Evolutionary conservation across 1,139 yeast genomes (phyloP).

Genomic region (Pichia sp.): DNA sequence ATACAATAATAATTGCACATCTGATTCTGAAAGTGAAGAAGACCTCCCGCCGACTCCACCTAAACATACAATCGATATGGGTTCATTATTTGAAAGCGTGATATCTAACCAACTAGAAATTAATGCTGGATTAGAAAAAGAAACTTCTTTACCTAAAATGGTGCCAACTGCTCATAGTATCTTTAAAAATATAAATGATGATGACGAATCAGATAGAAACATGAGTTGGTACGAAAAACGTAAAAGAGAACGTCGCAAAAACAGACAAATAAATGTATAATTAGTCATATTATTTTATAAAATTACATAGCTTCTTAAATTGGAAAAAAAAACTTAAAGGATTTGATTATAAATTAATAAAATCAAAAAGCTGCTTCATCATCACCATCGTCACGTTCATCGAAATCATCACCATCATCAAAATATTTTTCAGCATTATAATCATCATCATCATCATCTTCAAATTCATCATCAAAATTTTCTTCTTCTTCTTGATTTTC

Average conservation of each 20-base stretch:
- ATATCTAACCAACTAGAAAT: not conserved
- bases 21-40: constrained; percentile 2
- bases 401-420: constrained; percentile 50
- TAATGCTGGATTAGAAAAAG: not conserved
- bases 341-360: not conserved
- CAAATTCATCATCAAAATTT: constrained; percentile 73
- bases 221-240: constrained; percentile 17
- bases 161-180: not conserved
- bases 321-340: too few species aligned
- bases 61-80: constrained; percentile 19
- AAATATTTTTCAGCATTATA: constrained; percentile 74
- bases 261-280: not conserved
- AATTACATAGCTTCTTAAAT: not conserved
- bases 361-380: constrained; percentile 62
- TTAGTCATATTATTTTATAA: too few species aligned
- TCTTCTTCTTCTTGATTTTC: constrained; percentile 62
- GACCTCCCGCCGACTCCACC: constrained; percentile 28
- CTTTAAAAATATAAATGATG: not conserved
- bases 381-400: constrained; percentile 47
- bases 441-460: constrained; percentile 69
- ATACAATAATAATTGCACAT: not conserved
- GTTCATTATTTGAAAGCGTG: constrained; percentile 14
- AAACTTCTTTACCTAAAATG: not conserved
- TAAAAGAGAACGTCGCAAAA: constrained; percentile 11
- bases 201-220: not conserved